Conservation (phyloP, 163 green algal genomes). For the Picocystis sp. region DNA sequence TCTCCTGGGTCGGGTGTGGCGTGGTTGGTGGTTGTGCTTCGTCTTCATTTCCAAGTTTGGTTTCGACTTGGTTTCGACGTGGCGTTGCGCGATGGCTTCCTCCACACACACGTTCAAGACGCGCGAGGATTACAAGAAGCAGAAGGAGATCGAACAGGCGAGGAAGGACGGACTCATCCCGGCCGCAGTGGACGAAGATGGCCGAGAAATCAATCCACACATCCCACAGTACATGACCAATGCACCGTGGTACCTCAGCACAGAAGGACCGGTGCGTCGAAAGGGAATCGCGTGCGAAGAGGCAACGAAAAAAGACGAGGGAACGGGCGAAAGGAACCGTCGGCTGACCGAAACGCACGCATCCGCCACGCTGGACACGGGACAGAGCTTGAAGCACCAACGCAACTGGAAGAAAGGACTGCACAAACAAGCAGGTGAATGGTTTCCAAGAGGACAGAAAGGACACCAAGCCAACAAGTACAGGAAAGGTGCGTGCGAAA, state of each 20-base stretch:
- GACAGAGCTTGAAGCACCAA: slow-evolving; percentile 93
- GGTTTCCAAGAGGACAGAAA: slow-evolving; percentile 86
- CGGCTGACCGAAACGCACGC: too few relatives aligned
- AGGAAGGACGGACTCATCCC: slow-evolving; percentile 74
- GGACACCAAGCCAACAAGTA: slow-evolving; percentile 87
- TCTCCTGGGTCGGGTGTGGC: too few relatives aligned
- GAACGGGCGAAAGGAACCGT: too few relatives aligned
- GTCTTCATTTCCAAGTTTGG: too few relatives aligned
- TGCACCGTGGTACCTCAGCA: slow-evolving; percentile 39
- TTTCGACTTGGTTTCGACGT: too few relatives aligned
- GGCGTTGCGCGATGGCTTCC: background rate
- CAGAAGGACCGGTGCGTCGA: slow-evolving; percentile 12
- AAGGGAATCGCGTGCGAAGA: too few relatives aligned
- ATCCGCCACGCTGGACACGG: slow-evolving; percentile 49
- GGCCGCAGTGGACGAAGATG: slow-evolving; percentile 91
- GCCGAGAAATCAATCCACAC: slow-evolving; percentile 98
- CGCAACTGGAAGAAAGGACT: slow-evolving; percentile 74
- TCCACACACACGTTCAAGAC: slow-evolving; percentile 7
- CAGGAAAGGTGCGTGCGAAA: slow-evolving; percentile 90
- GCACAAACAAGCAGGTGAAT: slow-evolving; percentile 26
- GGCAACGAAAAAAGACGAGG: too few relatives aligned
- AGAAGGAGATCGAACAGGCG: slow-evolving; percentile 77
- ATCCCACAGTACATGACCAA: slow-evolving; percentile 87
- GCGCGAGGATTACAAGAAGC: slow-evolving; percentile 10
- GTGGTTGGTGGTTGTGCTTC: too few relatives aligned